Base-by-base conservation (phyloP, 306 rosid genomes). In the Hippophae gyantsensis region DNA sequence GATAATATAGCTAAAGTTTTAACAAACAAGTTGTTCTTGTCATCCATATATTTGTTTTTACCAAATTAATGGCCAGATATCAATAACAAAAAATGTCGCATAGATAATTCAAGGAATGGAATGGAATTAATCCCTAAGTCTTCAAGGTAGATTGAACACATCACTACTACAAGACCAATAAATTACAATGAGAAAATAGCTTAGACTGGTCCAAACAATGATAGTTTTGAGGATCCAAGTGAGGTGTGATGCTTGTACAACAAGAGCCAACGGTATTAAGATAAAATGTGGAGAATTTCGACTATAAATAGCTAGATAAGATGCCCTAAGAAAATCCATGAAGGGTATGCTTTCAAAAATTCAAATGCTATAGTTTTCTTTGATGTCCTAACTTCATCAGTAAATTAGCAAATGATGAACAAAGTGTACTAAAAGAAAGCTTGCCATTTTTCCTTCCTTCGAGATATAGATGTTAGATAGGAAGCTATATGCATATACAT, bases 401-500 rank as follows among this genome's bases (percentile, higher is more conserved):
- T 59, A 73, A 83, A 85, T 78, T 94, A 83, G 77, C 82, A 83
- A 62, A 84, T 72, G 70, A 76, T 78, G 77, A 89, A 64, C 76
- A 92, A 77, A 83, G 81, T 65, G 96, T 81, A 64, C 93, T 85
- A 92, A 92, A 44, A 85, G 96, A 86, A 92, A 92, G 82, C 70
- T 81, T 54, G 95, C 90, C 32, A 82, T 88, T 68, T 87, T 92
- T 62, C 98, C 98, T 81, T 92, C 98, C 77, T 92, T 96, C 89
- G 87, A 81, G 60, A 87, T 87, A 68, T 66, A 92, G 74, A 95
- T 88, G 75, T 90, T 90, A 2, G 97, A 90, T 70, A 92, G 85
- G 76, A 92, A 86, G 68, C 96, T 92, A 77, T 66, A 76, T 51
- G 96, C 89, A 52, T 88, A 89, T 56, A 88, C 69, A 40, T 74